Evolutionary conservation across 2,329 filamentous ascomycete genomes (phyloP).

Genomic region (Colletotrichum siamense): DNA sequence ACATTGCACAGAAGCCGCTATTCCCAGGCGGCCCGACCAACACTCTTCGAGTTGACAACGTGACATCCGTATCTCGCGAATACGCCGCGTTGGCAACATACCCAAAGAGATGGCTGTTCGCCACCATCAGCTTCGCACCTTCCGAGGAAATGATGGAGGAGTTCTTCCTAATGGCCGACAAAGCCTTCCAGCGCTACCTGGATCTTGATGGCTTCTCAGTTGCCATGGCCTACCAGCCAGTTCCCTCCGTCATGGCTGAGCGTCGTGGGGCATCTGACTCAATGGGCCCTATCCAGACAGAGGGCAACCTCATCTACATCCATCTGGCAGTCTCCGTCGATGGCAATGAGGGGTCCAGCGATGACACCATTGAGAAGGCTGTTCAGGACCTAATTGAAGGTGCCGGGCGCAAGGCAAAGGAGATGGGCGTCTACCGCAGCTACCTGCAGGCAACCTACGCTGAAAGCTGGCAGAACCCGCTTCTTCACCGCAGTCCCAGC

Average conservation of each 20-base stretch:
- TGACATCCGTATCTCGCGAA: background rate
- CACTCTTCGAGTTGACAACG: background rate
- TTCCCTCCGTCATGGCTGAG: background rate
- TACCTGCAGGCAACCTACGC: background rate
- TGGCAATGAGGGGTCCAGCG: background rate
- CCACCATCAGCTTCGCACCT: conserved; percentile 2
- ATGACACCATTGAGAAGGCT: background rate
- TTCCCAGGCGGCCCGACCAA: background rate
- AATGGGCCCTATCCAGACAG: background rate
- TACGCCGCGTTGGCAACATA: background rate
- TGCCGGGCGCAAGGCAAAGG: background rate
- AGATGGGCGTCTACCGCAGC: background rate
- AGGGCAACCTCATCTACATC: background rate
- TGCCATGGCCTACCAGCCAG: background rate
- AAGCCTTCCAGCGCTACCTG: background rate
- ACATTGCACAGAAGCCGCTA: background rate
- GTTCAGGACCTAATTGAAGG: background rate
- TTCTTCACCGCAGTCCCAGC: background rate
- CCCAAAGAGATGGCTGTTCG: background rate
- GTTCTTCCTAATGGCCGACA: background rate
- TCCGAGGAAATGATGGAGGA: background rate
- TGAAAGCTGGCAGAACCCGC: conserved; percentile 8
- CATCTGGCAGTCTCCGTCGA: background rate
- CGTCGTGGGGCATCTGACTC: background rate
- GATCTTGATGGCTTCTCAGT: background rate